These are phyloP conservation scores for Epichloe elymi DNA, from an alignment of 2,329 filamentous ascomycete genomes.

Conservation along the genomic window DNA sequence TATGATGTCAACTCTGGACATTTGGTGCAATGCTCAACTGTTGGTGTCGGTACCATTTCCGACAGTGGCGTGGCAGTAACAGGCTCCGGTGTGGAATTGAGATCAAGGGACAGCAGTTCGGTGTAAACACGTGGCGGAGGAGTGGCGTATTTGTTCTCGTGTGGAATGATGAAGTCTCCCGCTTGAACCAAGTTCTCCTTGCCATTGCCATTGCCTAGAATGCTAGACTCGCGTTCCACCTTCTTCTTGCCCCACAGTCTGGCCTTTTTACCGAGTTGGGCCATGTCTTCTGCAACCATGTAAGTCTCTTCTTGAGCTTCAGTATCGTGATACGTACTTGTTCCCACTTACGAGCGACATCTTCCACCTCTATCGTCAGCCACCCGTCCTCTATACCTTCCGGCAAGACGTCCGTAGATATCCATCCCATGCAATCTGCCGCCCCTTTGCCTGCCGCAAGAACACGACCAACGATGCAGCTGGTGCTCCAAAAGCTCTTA, in stretches of 20 bases:
- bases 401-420: slow-evolving; percentile 47
- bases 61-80: slow-evolving; percentile 31
- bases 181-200: slow-evolving; percentile 41
- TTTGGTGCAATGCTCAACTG: slow-evolving; percentile 20
- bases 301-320: not conserved
- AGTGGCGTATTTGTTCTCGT: slow-evolving; percentile 38
- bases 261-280: slow-evolving; percentile 38
- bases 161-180: slow-evolving; percentile 49
- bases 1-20: slow-evolving; percentile 21
- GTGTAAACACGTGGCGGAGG: slow-evolving; percentile 35
- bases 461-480: slow-evolving; percentile 51
- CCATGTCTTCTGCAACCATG: slow-evolving; percentile 29
- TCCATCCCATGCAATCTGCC: slow-evolving; percentile 55
- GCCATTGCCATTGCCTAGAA: slow-evolving; percentile 46
- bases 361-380: slow-evolving; percentile 43
- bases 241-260: slow-evolving; percentile 47
- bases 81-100: slow-evolving; percentile 31
- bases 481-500: slow-evolving; percentile 58
- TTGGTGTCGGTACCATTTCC: slow-evolving; percentile 25
- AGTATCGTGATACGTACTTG: not conserved
- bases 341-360: slow-evolving; percentile 32
- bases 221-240: slow-evolving; percentile 46
- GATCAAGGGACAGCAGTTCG: slow-evolving; percentile 36
- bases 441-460: slow-evolving; percentile 49
- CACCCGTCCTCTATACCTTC: slow-evolving; percentile 40